Base-by-base conservation (phyloP, 129 eudicot species). In the Escallonia herrerae region DNA sequence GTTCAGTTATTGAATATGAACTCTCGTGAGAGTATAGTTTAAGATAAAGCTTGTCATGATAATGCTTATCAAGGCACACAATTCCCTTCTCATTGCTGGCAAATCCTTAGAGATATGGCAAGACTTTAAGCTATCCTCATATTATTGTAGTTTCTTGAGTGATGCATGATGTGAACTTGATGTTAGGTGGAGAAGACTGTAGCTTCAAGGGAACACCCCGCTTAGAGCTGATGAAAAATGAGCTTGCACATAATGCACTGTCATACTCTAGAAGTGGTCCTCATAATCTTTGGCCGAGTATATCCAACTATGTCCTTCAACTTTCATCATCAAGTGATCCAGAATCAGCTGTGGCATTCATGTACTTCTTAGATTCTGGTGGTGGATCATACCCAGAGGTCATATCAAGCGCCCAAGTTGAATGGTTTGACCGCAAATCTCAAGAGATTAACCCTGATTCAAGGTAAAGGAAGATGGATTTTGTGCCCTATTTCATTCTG, bases 371-470 rank as follows among this genome's bases (percentile, higher is more conserved):
- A 50, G 99, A 93, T 83, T 93, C 96, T 5, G 99, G 99, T 22
- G 99, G 96, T 47, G 96, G 99, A 40, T 83, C 99, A 40, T 93
- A 93, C 67, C 99, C 99, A 2, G 90, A 89, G 77, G 80, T 89
- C 45, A 78, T 93, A 79, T 93, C 99, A 38, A 67, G 65, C 59
- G 79, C 81, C 41, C 99, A 93, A 74, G 85, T 80, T 2, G 76
- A 89, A 72, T 93, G 99, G 99, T 88, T 93, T 47, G 56, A 15
- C 54, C 52, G 63, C 56, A 86, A 63, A 68, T 89, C 95, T 69
- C 77, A 78, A 60, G 80, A 89, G 72, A 12, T 93, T 64, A 93
- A 93, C 73, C 95, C 95, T 43, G 62, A 89, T 57, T 82, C 90
- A 64, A 93, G 96, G 96, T 87, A 75, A 59, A 60, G 44, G 50